phyloP scores from a whole-genome alignment of 192 early-diverging fungal species.

The Thoreauomyces humboldtii region DNA sequence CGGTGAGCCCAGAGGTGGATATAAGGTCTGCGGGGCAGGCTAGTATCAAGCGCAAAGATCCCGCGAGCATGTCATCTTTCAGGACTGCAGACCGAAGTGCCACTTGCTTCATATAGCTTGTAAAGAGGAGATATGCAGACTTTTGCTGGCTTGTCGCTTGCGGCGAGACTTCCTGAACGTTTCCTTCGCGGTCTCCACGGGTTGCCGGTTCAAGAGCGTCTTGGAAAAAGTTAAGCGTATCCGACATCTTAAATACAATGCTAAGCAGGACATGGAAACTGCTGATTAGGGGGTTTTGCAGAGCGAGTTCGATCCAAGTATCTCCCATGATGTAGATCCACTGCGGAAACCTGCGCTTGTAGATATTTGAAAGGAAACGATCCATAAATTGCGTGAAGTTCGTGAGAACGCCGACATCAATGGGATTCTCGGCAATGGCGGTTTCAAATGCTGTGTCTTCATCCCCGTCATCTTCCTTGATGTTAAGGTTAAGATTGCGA shows the following conservation, averaged over 20 bases:
- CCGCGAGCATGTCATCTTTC: constrained; percentile 73
- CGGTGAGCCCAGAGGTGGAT: constrained; percentile 44
- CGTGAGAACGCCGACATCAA: constrained; percentile 67
- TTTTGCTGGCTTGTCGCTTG: constrained; percentile 25
- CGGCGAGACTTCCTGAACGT: constrained; percentile 3
- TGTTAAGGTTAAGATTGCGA: constrained; percentile 41
- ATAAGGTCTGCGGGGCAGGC: constrained; percentile 58
- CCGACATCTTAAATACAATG: constrained; percentile 15
- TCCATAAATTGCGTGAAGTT: constrained; percentile 68
- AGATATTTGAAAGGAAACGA: constrained; percentile 19
- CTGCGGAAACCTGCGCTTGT: constrained; percentile 31
- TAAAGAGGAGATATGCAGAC: constrained; percentile 41
- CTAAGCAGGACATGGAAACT: constrained; percentile 72
- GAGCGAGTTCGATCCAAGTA: constrained; percentile 49
- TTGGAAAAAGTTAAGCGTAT: constrained; percentile 36
- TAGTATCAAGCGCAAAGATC: constrained; percentile 65
- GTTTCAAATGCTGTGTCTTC: constrained; percentile 42
- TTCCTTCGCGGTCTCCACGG: not conserved
- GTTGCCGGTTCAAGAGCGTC: not conserved
- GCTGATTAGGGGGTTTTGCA: constrained; percentile 61
- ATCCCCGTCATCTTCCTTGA: constrained; percentile 29
- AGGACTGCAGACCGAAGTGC: constrained; percentile 58
- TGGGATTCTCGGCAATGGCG: constrained; percentile 52
- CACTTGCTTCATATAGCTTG: constrained; percentile 60
- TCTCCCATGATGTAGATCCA: constrained; percentile 63